Evolutionary conservation across 805 yeast species (phyloP), one percentile per base, ranked within the genome.

Genomic region (Babjeviella inositovora): DNA sequence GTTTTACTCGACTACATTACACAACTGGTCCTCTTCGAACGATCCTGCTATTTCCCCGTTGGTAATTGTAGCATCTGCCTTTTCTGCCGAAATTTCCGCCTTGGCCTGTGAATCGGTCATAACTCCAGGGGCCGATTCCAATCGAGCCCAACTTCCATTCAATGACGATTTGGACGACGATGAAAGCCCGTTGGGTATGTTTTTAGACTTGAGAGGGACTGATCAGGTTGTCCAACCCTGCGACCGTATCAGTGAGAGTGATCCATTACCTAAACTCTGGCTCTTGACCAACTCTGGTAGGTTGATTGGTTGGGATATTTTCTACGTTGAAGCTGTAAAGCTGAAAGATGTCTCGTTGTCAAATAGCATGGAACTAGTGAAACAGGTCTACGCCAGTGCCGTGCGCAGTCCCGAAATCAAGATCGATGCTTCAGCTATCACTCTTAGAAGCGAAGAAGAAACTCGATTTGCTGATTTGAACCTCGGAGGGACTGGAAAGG

Each of bases 111-210:
- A 33, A 0, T 43, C 45, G 11, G 38, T 52, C 3, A 36, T 73
- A 1, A 49, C 49, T 15, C 71, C 71, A 6, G 43, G 62, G 3
- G 76, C 75, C 33, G 95, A 84, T 37, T 53, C 71, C 4, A 69
- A 67, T 34, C 57, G 77, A 23, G 93, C 93, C 0, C 60, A 68
- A 13, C 50, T 81, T 31, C 93, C 94, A 2, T 51, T 80, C 33
- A 67, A 66, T 37, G 72, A 67, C 6, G 71, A 56, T 3, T 51
- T 72, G 1, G 72, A 63, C 21, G 72, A 62, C 23, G 93, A 81
- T 35, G 62, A 76, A 8, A 61, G 75, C 6, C 70, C 87, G 0
- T 50, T 77, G 12, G 94, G 94, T 5, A 32, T 77, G 7, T 68
- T 67, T 1, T 22, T 80, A 5, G 93, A 81, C 39, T 34, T 70